Percentiles rank a stretch among this genome's conserved stretches.
Evolutionary conservation across 2,329 filamentous ascomycete genomes (phyloP).

Genomic region (Colletotrichum nymphaeae): DNA sequence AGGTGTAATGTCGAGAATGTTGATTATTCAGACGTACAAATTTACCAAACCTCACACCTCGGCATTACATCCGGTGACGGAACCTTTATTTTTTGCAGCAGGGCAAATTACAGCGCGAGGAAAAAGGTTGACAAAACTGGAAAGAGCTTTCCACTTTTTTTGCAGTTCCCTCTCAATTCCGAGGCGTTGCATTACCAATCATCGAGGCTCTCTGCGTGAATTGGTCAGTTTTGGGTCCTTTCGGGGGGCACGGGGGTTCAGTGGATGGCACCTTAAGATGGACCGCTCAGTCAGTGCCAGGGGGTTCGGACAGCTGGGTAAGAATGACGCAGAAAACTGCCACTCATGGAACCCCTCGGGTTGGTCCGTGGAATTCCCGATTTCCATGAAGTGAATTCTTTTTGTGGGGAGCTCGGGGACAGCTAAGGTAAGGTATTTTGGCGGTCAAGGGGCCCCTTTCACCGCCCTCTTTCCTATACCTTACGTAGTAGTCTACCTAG

Average conservation of each 20-base stretch:
- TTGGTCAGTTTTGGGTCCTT: not conserved
- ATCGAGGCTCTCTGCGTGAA: not conserved
- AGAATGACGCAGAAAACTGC: conserved; percentile 22
- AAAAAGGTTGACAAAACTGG: not conserved
- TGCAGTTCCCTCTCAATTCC: conserved; percentile 25
- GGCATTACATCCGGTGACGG: conserved; percentile 9
- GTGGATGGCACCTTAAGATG: too few relatives aligned
- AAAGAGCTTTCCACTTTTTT: conserved; percentile 12
- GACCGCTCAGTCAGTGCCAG: not conserved
- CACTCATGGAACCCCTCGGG: not conserved
- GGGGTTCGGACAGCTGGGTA: not conserved
- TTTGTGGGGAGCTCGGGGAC: not conserved
- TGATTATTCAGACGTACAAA: conserved; percentile 10
- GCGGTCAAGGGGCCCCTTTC: not conserved
- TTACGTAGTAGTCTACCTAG: too few relatives aligned
- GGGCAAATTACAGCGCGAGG: not conserved
- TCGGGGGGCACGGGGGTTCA: too few relatives aligned
- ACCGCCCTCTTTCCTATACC: not conserved
- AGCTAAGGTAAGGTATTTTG: not conserved
- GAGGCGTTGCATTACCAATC: conserved; percentile 34
- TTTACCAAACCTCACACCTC: conserved; percentile 16
- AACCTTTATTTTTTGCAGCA: conserved; percentile 12
- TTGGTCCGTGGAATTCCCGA: conserved; percentile 17
- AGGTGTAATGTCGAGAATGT: not conserved
- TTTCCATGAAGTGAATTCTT: not conserved